Evolutionary conservation across 2,329 filamentous ascomycete genomes (phyloP).

Genomic region (Aspergillaceae sp.): DNA sequence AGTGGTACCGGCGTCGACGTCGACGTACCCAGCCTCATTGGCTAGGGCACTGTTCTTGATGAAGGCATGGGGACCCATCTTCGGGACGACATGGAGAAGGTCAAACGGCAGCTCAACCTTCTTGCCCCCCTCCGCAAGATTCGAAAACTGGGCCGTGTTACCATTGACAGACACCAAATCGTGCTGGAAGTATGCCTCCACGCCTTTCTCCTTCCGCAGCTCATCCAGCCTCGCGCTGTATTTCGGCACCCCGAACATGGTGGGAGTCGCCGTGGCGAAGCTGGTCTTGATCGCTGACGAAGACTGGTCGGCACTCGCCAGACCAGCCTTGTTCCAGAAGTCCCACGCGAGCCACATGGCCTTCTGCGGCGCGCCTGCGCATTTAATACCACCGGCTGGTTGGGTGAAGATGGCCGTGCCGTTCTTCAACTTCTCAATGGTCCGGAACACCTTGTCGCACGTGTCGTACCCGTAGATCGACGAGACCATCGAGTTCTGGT

Average conservation of each 20-base stretch:
- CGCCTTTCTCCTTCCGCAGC: slow-evolving; percentile 46
- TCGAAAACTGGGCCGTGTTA: slow-evolving; percentile 43
- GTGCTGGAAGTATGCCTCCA: slow-evolving; percentile 52
- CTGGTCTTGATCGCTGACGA: slow-evolving; percentile 43
- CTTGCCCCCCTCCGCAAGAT: slow-evolving; percentile 35
- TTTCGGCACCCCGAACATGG: slow-evolving; percentile 55
- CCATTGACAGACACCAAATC: slow-evolving; percentile 48
- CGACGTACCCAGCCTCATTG: slow-evolving; percentile 50
- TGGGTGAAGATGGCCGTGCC: slow-evolving; percentile 53
- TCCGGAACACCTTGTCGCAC: slow-evolving; percentile 46
- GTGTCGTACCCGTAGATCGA: slow-evolving; percentile 52
- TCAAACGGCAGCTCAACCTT: slow-evolving; percentile 45
- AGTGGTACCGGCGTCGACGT: slow-evolving; percentile 47
- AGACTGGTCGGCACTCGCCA: slow-evolving; percentile 39
- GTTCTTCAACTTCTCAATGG: slow-evolving; percentile 40
- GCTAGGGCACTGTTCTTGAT: slow-evolving; percentile 47
- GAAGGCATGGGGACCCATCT: slow-evolving; percentile 51
- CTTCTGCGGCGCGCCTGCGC: slow-evolving; percentile 55
- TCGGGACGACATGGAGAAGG: slow-evolving; percentile 50
- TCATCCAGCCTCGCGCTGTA: slow-evolving; percentile 48
- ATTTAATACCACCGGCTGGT: slow-evolving; percentile 51
- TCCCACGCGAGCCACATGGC: slow-evolving; percentile 55
- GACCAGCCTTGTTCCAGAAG: slow-evolving; percentile 47
- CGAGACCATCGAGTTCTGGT: slow-evolving; percentile 43
- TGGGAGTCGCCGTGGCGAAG: slow-evolving; percentile 49